Conservation (phyloP, 495 filamentous ascomycete species). For the Bryoglossum gracile region DNA sequence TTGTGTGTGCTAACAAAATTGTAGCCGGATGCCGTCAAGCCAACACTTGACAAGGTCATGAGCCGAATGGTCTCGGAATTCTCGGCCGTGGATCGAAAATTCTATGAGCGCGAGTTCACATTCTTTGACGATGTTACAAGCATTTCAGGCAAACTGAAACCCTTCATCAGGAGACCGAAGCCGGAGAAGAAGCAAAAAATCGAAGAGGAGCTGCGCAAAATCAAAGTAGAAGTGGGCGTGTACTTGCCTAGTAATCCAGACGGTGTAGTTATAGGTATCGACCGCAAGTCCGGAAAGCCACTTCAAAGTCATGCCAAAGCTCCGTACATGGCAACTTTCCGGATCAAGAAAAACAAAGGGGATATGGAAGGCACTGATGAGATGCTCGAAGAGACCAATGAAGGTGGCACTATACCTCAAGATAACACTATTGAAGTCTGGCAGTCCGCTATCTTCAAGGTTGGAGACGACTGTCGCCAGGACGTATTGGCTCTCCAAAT, state of each 20-base stretch:
- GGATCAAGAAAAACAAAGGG: constrained; percentile 70
- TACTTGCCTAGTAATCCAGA: constrained; percentile 97
- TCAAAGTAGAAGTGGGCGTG: constrained; percentile 92
- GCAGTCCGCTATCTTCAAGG: constrained; percentile 99
- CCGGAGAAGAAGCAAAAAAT: constrained; percentile 99
- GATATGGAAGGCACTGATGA: constrained; percentile 41
- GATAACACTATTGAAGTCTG: constrained; percentile 72
- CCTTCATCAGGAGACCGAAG: constrained; percentile 87
- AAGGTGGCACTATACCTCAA: constrained; percentile 12
- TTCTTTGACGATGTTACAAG: constrained; percentile 97
- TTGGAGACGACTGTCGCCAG: constrained; percentile 96
- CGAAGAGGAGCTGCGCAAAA: constrained; percentile 94
- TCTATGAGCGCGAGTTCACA: constrained; percentile 91
- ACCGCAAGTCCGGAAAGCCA: constrained; percentile 94
- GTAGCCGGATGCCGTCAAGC: constrained; percentile 87
- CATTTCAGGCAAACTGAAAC: constrained; percentile 91
- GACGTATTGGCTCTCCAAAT: constrained; percentile 95
- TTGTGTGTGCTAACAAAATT: constrained; percentile 29
- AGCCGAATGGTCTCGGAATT: constrained; percentile 76
- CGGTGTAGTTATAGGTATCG: constrained; percentile 92
- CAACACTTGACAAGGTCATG: constrained; percentile 86
- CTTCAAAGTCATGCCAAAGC: constrained; percentile 97
- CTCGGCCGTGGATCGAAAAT: constrained; percentile 63
- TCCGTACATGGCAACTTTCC: constrained; percentile 97
- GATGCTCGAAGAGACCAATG: constrained; percentile 27